Base-by-base conservation (phyloP, 1,284 basidiomycete genomes). In the Chalciporus sp. region DNA sequence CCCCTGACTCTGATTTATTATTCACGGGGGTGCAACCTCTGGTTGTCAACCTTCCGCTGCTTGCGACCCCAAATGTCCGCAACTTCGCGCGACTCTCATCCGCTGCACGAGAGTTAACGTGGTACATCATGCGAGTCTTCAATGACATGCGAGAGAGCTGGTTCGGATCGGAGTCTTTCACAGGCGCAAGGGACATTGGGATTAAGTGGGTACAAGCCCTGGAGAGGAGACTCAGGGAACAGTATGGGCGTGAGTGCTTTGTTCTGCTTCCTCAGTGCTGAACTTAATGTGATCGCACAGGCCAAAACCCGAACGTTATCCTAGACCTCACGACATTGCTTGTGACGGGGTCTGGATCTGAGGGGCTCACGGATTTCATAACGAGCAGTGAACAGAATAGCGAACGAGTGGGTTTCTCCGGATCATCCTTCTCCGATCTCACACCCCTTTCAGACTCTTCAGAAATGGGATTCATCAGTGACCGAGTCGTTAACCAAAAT, bases 401-500 rank as follows among this genome's bases (percentile, higher is more conserved):
- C 56, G 90, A 92, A 71, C 77, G 90, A 68, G 90, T 90, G 73
- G 60, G 73, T 65, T 51, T 44, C 37, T 52, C 58, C 28, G 53
- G 58, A 58, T 61, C 45, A 52, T 57, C 51, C 44, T 20, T 42
- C 52, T 50, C 51, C 23, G 26, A 41, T 47, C 59, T 65, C 60
- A 66, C 58, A 42, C 57, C 54, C 37, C 56, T 61, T 58, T 52
- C 66, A 91, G 89, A 81, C 83, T 49, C 75, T 91, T 51, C 83
- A 85, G 67, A 90, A 90, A 67, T 92, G 90, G 90, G 89, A 92
- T 65, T 76, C 81, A 4, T 84, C 82, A 5, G 80, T 91, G 61
- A 76, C 77, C 14, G 88, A 91, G 57, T 82, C 88, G 19, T 69
- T 92, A 50, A 74, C 78, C 33, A 88, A 84, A 66, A 70, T 92